A percentile compares a stretch with the other conserved stretches of the same genome.
Evolutionary conservation across 2,329 filamentous ascomycete genomes (phyloP).

Genomic region (Neonectria coccinea): DNA sequence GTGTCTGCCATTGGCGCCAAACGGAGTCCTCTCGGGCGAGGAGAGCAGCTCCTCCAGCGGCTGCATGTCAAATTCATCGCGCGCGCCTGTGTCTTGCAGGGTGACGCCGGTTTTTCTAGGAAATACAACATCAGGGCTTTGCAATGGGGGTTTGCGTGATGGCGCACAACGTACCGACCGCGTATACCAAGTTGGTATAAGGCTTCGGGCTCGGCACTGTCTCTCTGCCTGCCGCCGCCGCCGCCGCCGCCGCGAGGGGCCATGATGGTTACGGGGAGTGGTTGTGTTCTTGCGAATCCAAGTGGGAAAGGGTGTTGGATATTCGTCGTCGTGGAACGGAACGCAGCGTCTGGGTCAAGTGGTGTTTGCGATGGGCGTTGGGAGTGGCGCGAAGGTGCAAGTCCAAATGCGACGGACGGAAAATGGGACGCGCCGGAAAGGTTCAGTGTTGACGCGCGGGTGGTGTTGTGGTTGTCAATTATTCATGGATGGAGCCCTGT

Average conservation of each 20-base stretch:
- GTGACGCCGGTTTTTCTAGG: conserved; percentile 89
- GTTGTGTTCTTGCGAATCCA: not conserved
- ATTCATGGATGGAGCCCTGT: conserved; percentile 18
- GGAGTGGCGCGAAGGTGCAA: conserved; percentile 8
- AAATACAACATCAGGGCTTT: conserved; percentile 20
- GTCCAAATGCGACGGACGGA: conserved; percentile 26
- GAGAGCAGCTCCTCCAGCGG: conserved; percentile 89
- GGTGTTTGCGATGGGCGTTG: conserved; percentile 14
- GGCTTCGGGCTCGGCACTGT: conserved; percentile 48
- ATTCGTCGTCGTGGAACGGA: not conserved
- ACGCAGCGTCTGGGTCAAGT: not conserved
- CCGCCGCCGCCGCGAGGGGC: conserved; percentile 46
- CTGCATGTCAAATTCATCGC: conserved; percentile 94
- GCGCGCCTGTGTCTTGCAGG: conserved; percentile 79
- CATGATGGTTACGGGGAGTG: conserved; percentile 40
- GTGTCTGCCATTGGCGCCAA: conserved; percentile 42
- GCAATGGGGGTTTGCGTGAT: not conserved
- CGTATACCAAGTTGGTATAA: conserved; percentile 51
- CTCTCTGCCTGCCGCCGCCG: conserved; percentile 43
- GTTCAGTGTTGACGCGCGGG: conserved; percentile 36
- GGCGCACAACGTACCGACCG: conserved; percentile 51
- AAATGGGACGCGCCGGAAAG: conserved; percentile 35
- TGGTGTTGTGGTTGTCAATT: conserved; percentile 34
- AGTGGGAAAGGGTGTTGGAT: not conserved
- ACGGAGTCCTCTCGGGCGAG: conserved; percentile 73